phyloP scores from a whole-genome alignment of 768 basidiomycete species.

The Boletus coccyginus region DNA sequence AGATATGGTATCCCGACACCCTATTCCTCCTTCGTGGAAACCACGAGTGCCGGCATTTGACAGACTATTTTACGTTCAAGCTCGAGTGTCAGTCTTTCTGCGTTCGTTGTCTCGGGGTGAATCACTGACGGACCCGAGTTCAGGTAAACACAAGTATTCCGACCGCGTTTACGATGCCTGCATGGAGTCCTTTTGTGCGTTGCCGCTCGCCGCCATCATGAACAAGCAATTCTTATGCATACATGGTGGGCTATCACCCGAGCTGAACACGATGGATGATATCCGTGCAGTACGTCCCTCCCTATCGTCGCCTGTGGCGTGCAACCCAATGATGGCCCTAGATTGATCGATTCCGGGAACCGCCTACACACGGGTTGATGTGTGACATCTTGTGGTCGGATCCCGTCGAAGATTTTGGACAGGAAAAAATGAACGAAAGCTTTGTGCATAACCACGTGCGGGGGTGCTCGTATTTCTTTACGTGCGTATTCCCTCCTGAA shows the following conservation, averaged over 20 bases:
- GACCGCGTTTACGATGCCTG: constrained; percentile 95
- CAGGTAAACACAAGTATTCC: constrained; percentile 99
- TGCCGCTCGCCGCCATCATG: constrained; percentile 97
- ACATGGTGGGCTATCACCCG: constrained; percentile 95
- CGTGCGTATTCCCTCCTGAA: constrained; percentile 41
- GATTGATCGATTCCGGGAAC: constrained; percentile 98
- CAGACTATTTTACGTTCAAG: constrained; percentile 99
- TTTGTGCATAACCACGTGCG: constrained; percentile 97
- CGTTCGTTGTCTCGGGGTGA: not conserved
- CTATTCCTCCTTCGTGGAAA: constrained; percentile 96
- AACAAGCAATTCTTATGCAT: constrained; percentile 99
- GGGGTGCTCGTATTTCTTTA: constrained; percentile 95
- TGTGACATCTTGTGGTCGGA: constrained; percentile 99
- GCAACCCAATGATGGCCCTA: constrained; percentile 28
- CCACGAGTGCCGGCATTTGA: constrained; percentile 97
- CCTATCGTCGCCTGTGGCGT: not conserved
- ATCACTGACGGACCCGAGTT: constrained; percentile 7
- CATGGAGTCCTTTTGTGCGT: constrained; percentile 95
- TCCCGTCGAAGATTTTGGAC: constrained; percentile 95
- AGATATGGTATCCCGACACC: constrained; percentile 99
- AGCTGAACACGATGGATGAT: constrained; percentile 93
- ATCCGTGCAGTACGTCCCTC: constrained; percentile 66
- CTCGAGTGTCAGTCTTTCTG: constrained; percentile 74
- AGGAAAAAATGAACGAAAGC: constrained; percentile 85
- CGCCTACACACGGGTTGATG: constrained; percentile 96